Base-by-base conservation (phyloP, 192 early-diverging fungal genomes). In the Rhizophlyctis rosea region DNA sequence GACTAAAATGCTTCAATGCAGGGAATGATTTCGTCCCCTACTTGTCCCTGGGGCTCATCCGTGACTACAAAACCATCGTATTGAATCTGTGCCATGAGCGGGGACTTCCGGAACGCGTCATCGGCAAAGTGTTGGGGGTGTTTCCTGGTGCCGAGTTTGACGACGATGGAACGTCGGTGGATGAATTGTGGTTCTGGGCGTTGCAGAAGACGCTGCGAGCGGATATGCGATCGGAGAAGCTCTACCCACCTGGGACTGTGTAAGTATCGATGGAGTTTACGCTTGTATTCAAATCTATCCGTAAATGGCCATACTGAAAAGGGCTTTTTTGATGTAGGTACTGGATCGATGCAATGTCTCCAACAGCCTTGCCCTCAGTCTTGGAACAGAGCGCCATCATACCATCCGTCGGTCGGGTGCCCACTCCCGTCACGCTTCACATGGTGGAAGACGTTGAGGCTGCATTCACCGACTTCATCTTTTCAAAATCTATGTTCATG, bases 161-260 rank as follows among this genome's bases (percentile, higher is more conserved):
- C 25, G 5, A 33, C 3, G 53, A 33, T 2, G 16, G 11, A 24
- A 65, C 65, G 2, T 62, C 73, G 9, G 80, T 80, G 9, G 76
- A 89, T 49, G 86, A 90, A 25, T 81, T 91, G 61, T 94, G 90
- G 89, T 87, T 87, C 56, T 89, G 89, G 88, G 86, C 88, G 5
- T 68, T 91, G 39, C 80, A 90, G 59, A 90, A 91, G 62, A 91
- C 90, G 0, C 76, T 94, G 72, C 70, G 89, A 1, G 89, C 91
- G 1, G 88, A 85, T 49, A 94, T 94, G 91, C 70, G 77, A 47
- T 83, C 87, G 24, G 91, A 91, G 47, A 94, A 94, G 57, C 76
- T 94, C 16, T 94, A 70, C 51, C 73, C 73, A 16, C 73, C 73
- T 0, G 87, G 86, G 0, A 85, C 83, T 4, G 84, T 91, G 18